Evolutionary conservation across 352 stramenopile species (phyloP), one percentile per base, ranked within the genome.

Genomic region (Globisporangium uncinulatum): DNA sequence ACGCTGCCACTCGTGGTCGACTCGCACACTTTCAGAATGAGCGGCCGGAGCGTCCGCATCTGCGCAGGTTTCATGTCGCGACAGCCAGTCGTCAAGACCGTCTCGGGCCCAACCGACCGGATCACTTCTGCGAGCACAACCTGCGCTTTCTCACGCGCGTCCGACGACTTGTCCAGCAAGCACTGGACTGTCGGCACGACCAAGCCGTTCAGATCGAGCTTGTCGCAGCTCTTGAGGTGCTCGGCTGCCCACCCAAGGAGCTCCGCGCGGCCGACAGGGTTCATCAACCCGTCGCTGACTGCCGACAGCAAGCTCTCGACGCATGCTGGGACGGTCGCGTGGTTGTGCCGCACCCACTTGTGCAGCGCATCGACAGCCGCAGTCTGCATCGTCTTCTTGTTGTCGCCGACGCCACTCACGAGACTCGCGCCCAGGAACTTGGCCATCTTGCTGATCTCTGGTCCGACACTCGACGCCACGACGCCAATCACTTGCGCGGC

Each of bases 371-470:
- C 83, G 10, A 95, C 60, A 3, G 79, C 77, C 20, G 84, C 86
- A 20, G 69, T 47, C 64, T 93, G 84, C 86, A 95, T 94, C 17
- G 75, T 77, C 61, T 95, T 95, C 65, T 95, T 95, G 70, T 95
- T 95, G 65, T 95, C 86, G 4, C 71, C 71, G 34, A 94, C 83
- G 11, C 86, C 84, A 29, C 72, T 65, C 31, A 94, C 71, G 15
- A 95, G 59, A 56, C 57, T 89, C 13, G 71, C 61, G 15, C 83
- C 84, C 14, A 94, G 67, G 36, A 89, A 63, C 58, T 95, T 95
- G 5, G 83, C 89, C 76, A 94, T 78, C 57, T 92, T 92, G 6
- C 57, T 61, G 29, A 94, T 72, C 39, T 93, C 83, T 7, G 81
- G 77, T 6, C 84, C 84, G 56, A 95, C 70, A 46, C 84, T 92